Percentiles rank a stretch among this genome's conserved stretches.
These are phyloP conservation scores for Hyparrhenia diplandra DNA, from an alignment of 176 grass and related monocot species.

Conservation along the genomic window DNA sequence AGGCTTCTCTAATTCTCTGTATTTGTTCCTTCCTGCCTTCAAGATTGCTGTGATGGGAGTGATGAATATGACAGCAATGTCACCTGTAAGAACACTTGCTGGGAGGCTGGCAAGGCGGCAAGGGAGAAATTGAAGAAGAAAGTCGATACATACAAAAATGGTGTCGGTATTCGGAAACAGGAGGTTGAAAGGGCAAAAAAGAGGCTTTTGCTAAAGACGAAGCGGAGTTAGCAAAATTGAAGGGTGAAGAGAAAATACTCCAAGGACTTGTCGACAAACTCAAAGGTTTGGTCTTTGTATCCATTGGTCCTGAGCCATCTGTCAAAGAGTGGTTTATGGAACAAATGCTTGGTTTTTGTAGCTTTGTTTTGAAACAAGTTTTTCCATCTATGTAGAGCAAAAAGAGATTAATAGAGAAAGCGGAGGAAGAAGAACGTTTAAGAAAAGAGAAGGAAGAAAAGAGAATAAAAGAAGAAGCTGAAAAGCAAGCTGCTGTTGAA, in stretches of 20 bases:
- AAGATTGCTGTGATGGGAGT: slow-evolving; percentile 98
- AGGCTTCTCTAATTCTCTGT: background rate
- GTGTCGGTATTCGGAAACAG: slow-evolving; percentile 65
- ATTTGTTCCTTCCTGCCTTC: background rate
- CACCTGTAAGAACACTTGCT: slow-evolving; percentile 88
- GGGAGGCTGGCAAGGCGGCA: slow-evolving; percentile 91
- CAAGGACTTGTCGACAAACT: slow-evolving; percentile 82
- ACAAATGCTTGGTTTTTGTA: slow-evolving; percentile 20
- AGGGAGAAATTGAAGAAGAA: slow-evolving; percentile 93
- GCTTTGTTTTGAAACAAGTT: background rate
- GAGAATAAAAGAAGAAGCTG: slow-evolving; percentile 77
- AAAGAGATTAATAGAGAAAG: slow-evolving; percentile 90
- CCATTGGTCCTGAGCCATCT: background rate
- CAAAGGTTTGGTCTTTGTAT: slow-evolving; percentile 50
- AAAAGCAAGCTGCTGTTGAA: slow-evolving; percentile 43
- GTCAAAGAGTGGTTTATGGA: background rate
- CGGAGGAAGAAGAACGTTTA: slow-evolving; percentile 74
- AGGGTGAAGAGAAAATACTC: slow-evolving; percentile 81
- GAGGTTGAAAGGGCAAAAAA: slow-evolving; percentile 82
- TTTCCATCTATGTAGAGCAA: slow-evolving; percentile 56
- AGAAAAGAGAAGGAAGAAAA: slow-evolving; percentile 95
- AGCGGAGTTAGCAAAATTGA: slow-evolving; percentile 69
- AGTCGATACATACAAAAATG: slow-evolving; percentile 72
- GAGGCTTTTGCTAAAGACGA: slow-evolving; percentile 75
- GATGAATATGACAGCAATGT: slow-evolving; percentile 79